Percentiles rank a stretch among this genome's conserved stretches.
These are phyloP conservation scores for Tetracladium setigerum DNA, from an alignment of 495 filamentous ascomycete species.

Conservation along the genomic window DNA sequence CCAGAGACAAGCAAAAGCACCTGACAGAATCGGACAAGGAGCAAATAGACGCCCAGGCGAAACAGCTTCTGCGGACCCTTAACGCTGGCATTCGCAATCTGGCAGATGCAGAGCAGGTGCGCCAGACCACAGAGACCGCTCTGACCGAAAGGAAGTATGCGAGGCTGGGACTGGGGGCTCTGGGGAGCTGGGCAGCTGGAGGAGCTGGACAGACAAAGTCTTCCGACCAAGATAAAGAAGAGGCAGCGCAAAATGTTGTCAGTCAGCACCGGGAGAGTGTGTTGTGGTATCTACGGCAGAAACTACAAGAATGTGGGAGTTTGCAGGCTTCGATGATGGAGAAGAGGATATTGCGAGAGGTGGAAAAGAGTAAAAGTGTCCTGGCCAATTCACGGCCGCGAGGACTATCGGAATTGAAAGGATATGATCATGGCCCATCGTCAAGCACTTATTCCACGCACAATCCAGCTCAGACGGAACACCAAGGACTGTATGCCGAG, in stretches of 20 bases:
- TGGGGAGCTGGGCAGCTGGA: slow-evolving; percentile 71
- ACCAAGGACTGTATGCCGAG: slow-evolving; percentile 41
- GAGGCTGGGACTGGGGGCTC: slow-evolving; percentile 40
- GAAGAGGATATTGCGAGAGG: slow-evolving; percentile 68
- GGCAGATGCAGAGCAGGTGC: slow-evolving; percentile 72
- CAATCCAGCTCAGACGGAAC: slow-evolving; percentile 16
- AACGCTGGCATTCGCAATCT: slow-evolving; percentile 68
- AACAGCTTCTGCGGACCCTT: slow-evolving; percentile 74
- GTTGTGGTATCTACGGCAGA: slow-evolving; percentile 68
- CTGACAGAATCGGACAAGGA: slow-evolving; percentile 66
- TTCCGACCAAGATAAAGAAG: slow-evolving; percentile 59
- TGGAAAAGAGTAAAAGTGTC: slow-evolving; percentile 84
- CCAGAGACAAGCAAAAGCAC: slow-evolving; percentile 33
- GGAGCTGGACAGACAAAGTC: slow-evolving; percentile 30
- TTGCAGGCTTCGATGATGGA: slow-evolving; percentile 89
- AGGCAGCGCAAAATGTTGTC: slow-evolving; percentile 53
- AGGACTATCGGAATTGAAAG: slow-evolving; percentile 16
- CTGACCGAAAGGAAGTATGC: slow-evolving; percentile 64
- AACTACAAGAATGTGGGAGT: slow-evolving; percentile 64
- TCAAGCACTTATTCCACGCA: slow-evolving; percentile 13
- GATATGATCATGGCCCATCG: slow-evolving; percentile 11
- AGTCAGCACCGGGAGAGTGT: slow-evolving; percentile 68
- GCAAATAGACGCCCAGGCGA: slow-evolving; percentile 76
- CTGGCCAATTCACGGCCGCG: slow-evolving; percentile 56
- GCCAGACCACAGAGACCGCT: slow-evolving; percentile 60